Evolutionary conservation across 805 yeast species (phyloP), one percentile per base, ranked within the genome.

Genomic region (Ogataea nonfermentans): DNA sequence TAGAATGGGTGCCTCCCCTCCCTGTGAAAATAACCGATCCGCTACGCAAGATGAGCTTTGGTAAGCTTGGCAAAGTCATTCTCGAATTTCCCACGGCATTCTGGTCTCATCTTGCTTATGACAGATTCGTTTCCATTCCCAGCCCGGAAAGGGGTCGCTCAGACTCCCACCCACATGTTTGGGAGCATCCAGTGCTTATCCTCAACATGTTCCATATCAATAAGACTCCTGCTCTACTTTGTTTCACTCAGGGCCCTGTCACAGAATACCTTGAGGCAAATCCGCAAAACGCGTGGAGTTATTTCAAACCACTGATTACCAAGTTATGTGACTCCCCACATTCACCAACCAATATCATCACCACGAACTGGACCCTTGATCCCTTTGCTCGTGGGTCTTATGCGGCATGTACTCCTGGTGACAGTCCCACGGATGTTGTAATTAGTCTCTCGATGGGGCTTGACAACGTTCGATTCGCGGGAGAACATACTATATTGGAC

Each of bases 401-500:
- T 60, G 73, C 86, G 9, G 89, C 90, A 0, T 74, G 86, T 40
- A 59, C 66, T 25, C 78, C 82, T 0, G 81, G 79, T 6, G 84
- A 84, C 57, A 87, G 81, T 51, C 87, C 95, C 0, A 66, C 76
- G 8, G 81, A 76, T 37, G 58, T 78, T 12, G 73, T 83, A 0
- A 56, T 78, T 11, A 83, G 81, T n/a, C 68, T 85, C 41, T 68
- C 74, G 13, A 74, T 74, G 16, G 85, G 88, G 0, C 65, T 73
- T 14, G 78, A 71, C 9, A 67, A 70, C 7, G 63, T 89, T 2
- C 67, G 95, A 29, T 89, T 89, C 67, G 96, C 96, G 0, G 96
- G 96, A 6, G 96, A 89, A 56, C 96, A 89, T 58, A 84, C 96
- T 0, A 77, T 79, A 15, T 63, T 77, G 49, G 95, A 87, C 49